Evolutionary conservation across 306 rosid species (phyloP).

Genomic region (Amphicarpaea edgeworthii): DNA sequence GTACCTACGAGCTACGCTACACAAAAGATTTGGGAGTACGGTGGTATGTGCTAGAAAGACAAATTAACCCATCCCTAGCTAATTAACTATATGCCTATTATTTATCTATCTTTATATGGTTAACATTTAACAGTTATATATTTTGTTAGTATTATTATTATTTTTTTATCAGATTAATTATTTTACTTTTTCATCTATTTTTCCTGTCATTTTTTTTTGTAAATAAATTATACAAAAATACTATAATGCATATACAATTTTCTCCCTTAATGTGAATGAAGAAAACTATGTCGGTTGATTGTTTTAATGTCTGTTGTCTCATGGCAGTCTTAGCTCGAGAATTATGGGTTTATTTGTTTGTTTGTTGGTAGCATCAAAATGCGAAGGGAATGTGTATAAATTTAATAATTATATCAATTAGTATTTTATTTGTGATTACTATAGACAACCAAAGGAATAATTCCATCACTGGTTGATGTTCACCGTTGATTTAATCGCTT

Average conservation of each 20-base stretch:
- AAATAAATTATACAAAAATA: too few species aligned
- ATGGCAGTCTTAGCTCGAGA: conserved; percentile 46
- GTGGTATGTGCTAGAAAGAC: conserved; percentile 20
- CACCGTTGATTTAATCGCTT: not conserved
- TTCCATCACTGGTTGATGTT: conserved; percentile 35
- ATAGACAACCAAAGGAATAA: conserved; percentile 31
- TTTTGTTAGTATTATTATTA: not conserved
- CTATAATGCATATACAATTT: too few species aligned
- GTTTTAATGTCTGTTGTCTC: conserved; percentile 27
- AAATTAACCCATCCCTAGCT: conserved; percentile 3
- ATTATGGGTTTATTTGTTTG: conserved; percentile 57
- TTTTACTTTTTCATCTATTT: not conserved
- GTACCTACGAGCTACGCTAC: conserved; percentile 64
- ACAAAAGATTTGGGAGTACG: conserved; percentile 63
- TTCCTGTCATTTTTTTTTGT: too few species aligned
- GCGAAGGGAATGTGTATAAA: conserved; percentile 64
- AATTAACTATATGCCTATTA: not conserved
- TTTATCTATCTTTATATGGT: too few species aligned
- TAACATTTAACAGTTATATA: not conserved
- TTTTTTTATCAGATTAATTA: not conserved
- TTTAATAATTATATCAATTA: not conserved
- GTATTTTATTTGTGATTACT: not conserved
- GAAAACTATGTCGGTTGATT: not conserved
- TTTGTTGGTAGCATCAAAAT: conserved; percentile 63
- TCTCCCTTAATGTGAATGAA: not conserved